Evolutionary conservation across 176 grass and related monocot genomes (phyloP).

Genomic region (Eleusine coracana): DNA sequence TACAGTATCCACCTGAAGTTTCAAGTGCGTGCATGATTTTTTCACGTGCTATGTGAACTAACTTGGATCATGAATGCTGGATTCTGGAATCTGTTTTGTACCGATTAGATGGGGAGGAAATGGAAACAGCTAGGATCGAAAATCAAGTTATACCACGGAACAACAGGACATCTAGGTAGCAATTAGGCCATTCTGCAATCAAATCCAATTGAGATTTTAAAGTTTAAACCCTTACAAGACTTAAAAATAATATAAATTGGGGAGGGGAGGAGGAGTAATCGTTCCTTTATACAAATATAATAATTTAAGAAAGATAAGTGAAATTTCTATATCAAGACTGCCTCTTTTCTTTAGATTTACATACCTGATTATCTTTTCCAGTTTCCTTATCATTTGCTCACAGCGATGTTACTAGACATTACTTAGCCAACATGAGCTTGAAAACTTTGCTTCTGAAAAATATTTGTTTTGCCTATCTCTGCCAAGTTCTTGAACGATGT

Average conservation of each 20-base stretch:
- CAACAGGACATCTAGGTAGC: neutral
- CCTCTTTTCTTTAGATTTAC: neutral
- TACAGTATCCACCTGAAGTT: neutral
- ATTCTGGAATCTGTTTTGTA: neutral
- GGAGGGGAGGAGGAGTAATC: no score
- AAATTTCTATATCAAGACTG: neutral
- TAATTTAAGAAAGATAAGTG: neutral
- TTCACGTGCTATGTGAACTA: neutral
- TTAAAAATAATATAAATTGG: neutral
- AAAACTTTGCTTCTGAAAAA: neutral
- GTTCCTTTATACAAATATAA: neutral
- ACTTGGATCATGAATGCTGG: neutral
- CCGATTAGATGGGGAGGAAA: neutral
- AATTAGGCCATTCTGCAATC: neutral
- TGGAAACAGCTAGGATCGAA: neutral
- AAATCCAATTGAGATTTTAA: neutral
- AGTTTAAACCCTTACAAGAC: neutral
- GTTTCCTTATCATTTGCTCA: neutral
- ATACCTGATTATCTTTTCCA: neutral
- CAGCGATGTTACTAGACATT: neutral
- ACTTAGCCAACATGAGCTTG: slow-evolving; percentile 17
- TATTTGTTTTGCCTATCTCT: slow-evolving; percentile 15
- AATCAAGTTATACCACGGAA: neutral
- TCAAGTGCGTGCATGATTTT: neutral
- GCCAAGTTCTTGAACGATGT: neutral